Evolutionary conservation across 2,329 filamentous ascomycete species (phyloP).

Genomic region (Cordyceps farinosa): DNA sequence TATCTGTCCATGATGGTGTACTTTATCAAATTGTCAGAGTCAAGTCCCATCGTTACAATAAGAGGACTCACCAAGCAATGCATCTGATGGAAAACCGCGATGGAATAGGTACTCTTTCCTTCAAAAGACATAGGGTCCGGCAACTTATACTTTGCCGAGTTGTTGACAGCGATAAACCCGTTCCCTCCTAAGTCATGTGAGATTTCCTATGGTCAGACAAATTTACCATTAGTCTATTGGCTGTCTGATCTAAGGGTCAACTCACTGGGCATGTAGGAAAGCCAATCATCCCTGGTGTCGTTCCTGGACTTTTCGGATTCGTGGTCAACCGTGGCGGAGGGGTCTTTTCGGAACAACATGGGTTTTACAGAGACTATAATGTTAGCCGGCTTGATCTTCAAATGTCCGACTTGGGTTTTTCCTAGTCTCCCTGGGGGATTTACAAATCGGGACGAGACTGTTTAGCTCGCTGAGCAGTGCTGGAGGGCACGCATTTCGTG

Average conservation of each 20-base stretch:
- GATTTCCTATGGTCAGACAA: not conserved
- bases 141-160: not conserved
- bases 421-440: too few species aligned
- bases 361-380: not conserved
- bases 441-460: not conserved
- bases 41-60: too few species aligned
- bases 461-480: not conserved
- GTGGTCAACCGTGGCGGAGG: not conserved
- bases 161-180: not conserved
- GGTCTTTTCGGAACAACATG: not conserved
- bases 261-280: constrained; percentile 2
- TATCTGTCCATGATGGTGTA: not conserved
- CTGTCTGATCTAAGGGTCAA: not conserved
- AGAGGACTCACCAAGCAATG: too few species aligned
- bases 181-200: not conserved
- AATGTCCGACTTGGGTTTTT: too few species aligned
- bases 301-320: not conserved
- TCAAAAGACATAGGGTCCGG: not conserved
- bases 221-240: not conserved
- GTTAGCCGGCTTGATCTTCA: too few species aligned
- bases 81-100: not conserved
- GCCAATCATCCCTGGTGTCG: not conserved
- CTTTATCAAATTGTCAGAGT: not conserved
- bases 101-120: not conserved
- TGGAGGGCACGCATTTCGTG: not conserved